Percentiles rank a stretch among this genome's conserved stretches.
Conservation (phyloP, 2,329 filamentous ascomycete species). For the Trichophyton schoenleinii region DNA sequence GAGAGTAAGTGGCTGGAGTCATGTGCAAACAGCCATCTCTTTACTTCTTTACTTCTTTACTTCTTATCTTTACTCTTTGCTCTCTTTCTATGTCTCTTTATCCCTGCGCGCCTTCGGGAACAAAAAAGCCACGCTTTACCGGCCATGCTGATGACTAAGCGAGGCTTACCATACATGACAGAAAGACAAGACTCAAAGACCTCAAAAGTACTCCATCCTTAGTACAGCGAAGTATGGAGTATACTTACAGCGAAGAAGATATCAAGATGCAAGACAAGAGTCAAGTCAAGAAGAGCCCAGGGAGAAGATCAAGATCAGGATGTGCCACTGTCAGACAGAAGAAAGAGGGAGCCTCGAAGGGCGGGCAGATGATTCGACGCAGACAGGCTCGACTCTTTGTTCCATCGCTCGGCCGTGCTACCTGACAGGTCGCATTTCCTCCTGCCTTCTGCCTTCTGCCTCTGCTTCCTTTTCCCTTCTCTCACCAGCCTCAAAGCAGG, state of each 20-base stretch:
- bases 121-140: neutral
- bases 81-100: neutral
- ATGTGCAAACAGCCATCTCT: too few relatives aligned
- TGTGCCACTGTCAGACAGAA: neutral
- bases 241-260: too few relatives aligned
- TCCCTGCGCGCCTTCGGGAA: neutral
- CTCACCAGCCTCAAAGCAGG: too few relatives aligned
- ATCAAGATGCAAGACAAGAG: too few relatives aligned
- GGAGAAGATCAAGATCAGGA: neutral
- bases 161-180: neutral
- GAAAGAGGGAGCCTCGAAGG: too few relatives aligned
- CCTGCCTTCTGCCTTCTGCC: neutral
- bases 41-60: too few relatives aligned
- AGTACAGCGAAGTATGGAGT: too few relatives aligned
- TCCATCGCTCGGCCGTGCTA: neutral
- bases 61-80: neutral
- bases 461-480: neutral
- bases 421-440: constrained; percentile 2
- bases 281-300: neutral
- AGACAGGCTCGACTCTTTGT: neutral
- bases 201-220: too few relatives aligned
- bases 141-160: neutral
- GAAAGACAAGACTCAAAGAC: neutral
- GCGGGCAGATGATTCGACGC: neutral
- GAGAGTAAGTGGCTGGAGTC: neutral